These are phyloP conservation scores for Sanguinoderma infundibulare DNA, from an alignment of 1,284 basidiomycete genomes.

Conservation along the genomic window DNA sequence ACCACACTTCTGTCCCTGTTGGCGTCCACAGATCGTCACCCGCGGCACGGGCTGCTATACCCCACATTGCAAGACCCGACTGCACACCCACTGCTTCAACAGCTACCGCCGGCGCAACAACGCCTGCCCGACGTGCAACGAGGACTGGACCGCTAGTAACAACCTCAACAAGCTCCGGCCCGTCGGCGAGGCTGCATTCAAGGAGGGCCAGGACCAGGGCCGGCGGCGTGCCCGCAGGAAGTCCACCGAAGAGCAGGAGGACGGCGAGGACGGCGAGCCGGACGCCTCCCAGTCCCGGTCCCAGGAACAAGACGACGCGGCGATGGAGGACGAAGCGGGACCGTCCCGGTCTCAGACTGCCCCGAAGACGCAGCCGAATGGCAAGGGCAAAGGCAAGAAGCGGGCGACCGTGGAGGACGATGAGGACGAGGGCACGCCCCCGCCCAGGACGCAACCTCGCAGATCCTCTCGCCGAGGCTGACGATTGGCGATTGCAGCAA, in stretches of 20 bases:
- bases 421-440: slow-evolving; percentile 38
- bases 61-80: slow-evolving; percentile 62
- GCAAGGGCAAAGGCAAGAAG: slow-evolving; percentile 34
- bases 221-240: slow-evolving; percentile 46
- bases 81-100: slow-evolving; percentile 73
- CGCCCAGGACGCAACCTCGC: slow-evolving; percentile 30
- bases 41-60: slow-evolving; percentile 69
- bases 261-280: slow-evolving; percentile 48
- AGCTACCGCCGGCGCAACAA: slow-evolving; percentile 45
- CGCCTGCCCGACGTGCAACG: slow-evolving; percentile 61
- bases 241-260: slow-evolving; percentile 41
- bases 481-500: neutral
- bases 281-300: slow-evolving; percentile 40
- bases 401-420: slow-evolving; percentile 38
- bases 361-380: slow-evolving; percentile 35
- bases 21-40: slow-evolving; percentile 56
- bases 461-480: slow-evolving; percentile 19
- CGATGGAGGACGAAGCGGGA: slow-evolving; percentile 37
- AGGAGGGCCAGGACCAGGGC: slow-evolving; percentile 59
- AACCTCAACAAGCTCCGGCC: slow-evolving; percentile 46
- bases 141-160: slow-evolving; percentile 58
- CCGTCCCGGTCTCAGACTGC: slow-evolving; percentile 26
- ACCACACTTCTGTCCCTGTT: neutral
- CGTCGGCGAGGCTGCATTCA: slow-evolving; percentile 68
- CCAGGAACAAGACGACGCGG: slow-evolving; percentile 45